Evolutionary conservation across 176 grass and related monocot genomes (phyloP).

Genomic region (Olyra latifolia): DNA sequence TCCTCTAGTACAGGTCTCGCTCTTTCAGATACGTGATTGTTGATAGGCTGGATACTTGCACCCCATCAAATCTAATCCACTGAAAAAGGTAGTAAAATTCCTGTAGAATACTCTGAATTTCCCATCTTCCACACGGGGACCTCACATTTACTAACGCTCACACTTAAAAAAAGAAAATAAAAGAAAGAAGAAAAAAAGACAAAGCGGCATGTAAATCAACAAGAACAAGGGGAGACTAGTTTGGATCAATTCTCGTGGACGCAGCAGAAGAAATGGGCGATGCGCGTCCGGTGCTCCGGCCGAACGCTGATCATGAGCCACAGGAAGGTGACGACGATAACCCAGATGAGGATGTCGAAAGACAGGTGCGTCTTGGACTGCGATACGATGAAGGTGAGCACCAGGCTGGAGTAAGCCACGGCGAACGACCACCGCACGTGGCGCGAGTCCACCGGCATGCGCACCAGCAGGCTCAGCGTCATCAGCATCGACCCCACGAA

Average conservation of each 20-base stretch:
- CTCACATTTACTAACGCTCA: too few species aligned
- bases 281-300: constrained; percentile 16
- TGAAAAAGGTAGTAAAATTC: too few species aligned
- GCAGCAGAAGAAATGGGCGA: constrained; percentile 31
- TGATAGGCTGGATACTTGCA: too few species aligned
- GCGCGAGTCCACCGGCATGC: constrained; percentile 35
- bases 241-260: neutral
- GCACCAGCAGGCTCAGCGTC: constrained; percentile 54
- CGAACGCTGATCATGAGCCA: constrained; percentile 32
- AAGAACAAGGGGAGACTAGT: too few species aligned
- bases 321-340: constrained; percentile 37
- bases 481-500: constrained; percentile 55
- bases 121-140: too few species aligned
- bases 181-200: too few species aligned
- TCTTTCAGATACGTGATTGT: too few species aligned
- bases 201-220: too few species aligned
- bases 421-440: constrained; percentile 51
- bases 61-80: too few species aligned
- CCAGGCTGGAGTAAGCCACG: constrained; percentile 55
- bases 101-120: too few species aligned
- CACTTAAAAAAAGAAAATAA: too few species aligned
- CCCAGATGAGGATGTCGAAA: constrained; percentile 43
- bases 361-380: constrained; percentile 42
- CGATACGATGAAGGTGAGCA: constrained; percentile 53
- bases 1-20: too few species aligned